phyloP scores from a whole-genome alignment of 768 basidiomycete species.

The Cyclocybe cylindracea region DNA sequence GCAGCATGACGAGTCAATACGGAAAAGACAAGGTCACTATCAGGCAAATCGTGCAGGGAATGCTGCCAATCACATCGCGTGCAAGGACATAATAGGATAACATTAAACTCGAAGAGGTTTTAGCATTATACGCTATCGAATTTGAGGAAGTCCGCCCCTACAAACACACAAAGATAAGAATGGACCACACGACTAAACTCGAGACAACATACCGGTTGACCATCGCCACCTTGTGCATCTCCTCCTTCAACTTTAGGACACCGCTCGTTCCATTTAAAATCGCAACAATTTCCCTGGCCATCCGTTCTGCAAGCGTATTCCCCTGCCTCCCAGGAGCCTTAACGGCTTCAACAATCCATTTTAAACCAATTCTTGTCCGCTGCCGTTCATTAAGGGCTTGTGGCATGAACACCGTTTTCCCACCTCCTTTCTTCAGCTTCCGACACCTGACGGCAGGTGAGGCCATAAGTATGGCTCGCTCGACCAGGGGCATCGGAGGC shows the following conservation, averaged over 20 bases:
- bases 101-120: too few species aligned
- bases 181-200: too few species aligned
- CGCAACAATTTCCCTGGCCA: slow-evolving; percentile 78
- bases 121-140: too few species aligned
- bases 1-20: too few species aligned
- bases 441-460: slow-evolving; percentile 71
- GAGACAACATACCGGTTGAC: slow-evolving; percentile 65
- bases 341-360: slow-evolving; percentile 70
- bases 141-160: too few species aligned
- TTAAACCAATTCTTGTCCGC: slow-evolving; percentile 66
- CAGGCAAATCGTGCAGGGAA: too few species aligned
- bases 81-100: too few species aligned
- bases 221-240: slow-evolving; percentile 69
- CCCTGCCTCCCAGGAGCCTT: slow-evolving; percentile 57
- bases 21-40: too few species aligned
- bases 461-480: slow-evolving; percentile 65
- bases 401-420: slow-evolving; percentile 69
- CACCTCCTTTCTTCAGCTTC: slow-evolving; percentile 59
- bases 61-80: too few species aligned
- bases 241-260: slow-evolving; percentile 61
- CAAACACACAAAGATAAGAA: too few species aligned
- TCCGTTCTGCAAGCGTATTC: slow-evolving; percentile 60
- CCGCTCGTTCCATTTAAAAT: slow-evolving; percentile 64
- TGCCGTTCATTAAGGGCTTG: slow-evolving; percentile 80
- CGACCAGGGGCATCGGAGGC: slow-evolving; percentile 79